Percentiles rank a stretch among this genome's conserved stretches.
phyloP scores from a whole-genome alignment of 2,329 filamentous ascomycete species.

The Fusarium denticulatum region DNA sequence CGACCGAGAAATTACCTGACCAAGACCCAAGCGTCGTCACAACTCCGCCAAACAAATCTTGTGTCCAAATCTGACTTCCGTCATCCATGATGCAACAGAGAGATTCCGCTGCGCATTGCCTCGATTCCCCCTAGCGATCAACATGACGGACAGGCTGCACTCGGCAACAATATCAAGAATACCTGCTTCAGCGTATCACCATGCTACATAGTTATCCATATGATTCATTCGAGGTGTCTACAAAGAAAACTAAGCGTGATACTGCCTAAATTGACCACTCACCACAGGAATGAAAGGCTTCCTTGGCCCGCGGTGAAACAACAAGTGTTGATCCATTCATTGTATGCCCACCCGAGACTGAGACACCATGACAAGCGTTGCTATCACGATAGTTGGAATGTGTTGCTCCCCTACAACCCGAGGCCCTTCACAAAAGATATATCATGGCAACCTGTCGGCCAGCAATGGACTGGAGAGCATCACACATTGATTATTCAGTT shows the following conservation, averaged over 20 bases:
- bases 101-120: slow-evolving; percentile 7
- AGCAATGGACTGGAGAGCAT: background rate
- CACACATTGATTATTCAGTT: slow-evolving; percentile 4
- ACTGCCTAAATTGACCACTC: background rate
- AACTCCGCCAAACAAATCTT: slow-evolving; percentile 20
- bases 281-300: slow-evolving; percentile 29
- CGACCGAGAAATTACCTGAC: background rate
- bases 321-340: slow-evolving; percentile 32
- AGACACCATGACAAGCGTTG: slow-evolving; percentile 40
- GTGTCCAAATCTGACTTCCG: background rate
- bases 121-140: slow-evolving; percentile 7
- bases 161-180: slow-evolving; percentile 15
- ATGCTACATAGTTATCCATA: background rate
- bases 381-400: slow-evolving; percentile 45
- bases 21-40: slow-evolving; percentile 2
- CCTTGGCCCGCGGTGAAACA: slow-evolving; percentile 11
- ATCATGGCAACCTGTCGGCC: slow-evolving; percentile 12
- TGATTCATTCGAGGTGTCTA: background rate
- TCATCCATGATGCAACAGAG: slow-evolving; percentile 8
- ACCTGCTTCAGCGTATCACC: slow-evolving; percentile 1
- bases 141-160: background rate
- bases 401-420: slow-evolving; percentile 45
- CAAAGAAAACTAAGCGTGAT: background rate
- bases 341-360: slow-evolving; percentile 10
- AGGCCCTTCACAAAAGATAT: slow-evolving; percentile 30